Conservation (phyloP, 345 rosid genomes). For the Eutrema heterophyllum region DNA sequence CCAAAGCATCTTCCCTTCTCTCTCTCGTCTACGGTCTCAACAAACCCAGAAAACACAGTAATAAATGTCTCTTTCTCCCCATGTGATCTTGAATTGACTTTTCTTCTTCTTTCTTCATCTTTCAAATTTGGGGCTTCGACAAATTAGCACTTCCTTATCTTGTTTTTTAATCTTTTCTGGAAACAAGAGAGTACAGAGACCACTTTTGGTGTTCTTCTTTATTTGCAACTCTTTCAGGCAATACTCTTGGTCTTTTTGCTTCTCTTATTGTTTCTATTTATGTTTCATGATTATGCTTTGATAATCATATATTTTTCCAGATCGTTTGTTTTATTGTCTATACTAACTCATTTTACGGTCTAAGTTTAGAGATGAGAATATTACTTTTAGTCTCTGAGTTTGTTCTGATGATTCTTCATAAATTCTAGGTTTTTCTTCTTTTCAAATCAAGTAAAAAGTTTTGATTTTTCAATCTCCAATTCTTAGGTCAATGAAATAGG, state of each 20-base stretch:
- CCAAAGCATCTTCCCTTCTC: slow-evolving; percentile 1
- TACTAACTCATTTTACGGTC: neutral
- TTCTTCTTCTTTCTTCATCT: slow-evolving; percentile 10
- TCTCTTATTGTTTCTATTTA: neutral
- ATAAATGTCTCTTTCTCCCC: slow-evolving; percentile 18
- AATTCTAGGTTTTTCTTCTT: neutral
- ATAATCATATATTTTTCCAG: neutral
- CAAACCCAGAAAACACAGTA: slow-evolving; percentile 12
- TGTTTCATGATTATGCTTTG: neutral
- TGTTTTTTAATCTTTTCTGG: neutral
- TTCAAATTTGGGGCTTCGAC: neutral
- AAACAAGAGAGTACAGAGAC: slow-evolving; percentile 1
- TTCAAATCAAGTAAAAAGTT: neutral
- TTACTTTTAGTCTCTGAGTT: neutral
- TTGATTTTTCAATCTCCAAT: neutral
- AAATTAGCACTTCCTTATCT: slow-evolving; percentile 1
- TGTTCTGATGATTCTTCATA: neutral
- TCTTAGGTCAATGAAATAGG: neutral
- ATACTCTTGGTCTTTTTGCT: neutral
- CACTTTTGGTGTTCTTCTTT: slow-evolving; percentile 10
- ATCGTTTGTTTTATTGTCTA: neutral
- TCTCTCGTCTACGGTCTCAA: neutral
- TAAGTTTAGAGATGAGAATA: neutral
- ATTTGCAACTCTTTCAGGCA: slow-evolving; percentile 20
- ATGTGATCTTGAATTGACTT: slow-evolving; percentile 26